Evolutionary conservation across 352 stramenopile species (phyloP).

Genomic region (Hyaloperonospora arabidopsidis): DNA sequence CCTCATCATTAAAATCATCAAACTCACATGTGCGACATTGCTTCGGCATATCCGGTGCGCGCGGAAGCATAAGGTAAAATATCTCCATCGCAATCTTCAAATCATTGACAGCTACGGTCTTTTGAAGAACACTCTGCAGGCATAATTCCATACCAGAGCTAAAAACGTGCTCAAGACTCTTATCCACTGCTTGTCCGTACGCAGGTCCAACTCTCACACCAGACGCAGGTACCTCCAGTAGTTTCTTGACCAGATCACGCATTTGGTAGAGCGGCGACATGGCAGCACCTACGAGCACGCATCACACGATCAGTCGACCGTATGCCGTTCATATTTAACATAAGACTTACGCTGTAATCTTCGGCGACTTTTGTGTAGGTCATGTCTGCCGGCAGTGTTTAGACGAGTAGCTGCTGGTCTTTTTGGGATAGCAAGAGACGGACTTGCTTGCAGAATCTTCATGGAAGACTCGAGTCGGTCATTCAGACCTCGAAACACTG

Average conservation of each 20-base stretch:
- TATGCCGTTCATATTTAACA: background rate
- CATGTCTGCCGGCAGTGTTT: slow-evolving; percentile 2
- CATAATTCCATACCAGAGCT: slow-evolving; percentile 38
- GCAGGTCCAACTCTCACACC: slow-evolving; percentile 4
- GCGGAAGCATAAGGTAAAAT: slow-evolving; percentile 37
- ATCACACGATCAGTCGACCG: slow-evolving; percentile 1
- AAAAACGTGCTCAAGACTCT: slow-evolving; percentile 37
- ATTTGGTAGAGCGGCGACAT: slow-evolving; percentile 39
- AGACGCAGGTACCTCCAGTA: slow-evolving; percentile 21
- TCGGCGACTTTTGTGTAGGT: slow-evolving; percentile 11
- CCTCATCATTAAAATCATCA: slow-evolving; percentile 37
- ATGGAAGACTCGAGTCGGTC: slow-evolving; percentile 27
- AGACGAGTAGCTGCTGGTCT: slow-evolving; percentile 1
- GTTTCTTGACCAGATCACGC: slow-evolving; percentile 33
- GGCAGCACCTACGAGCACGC: slow-evolving; percentile 21
- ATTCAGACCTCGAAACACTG: slow-evolving; percentile 47
- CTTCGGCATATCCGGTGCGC: slow-evolving; percentile 21
- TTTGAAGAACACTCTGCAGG: slow-evolving; percentile 32
- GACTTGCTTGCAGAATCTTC: slow-evolving; percentile 10
- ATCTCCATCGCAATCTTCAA: slow-evolving; percentile 52
- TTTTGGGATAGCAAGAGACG: background rate
- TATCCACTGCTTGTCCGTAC: slow-evolving; percentile 27
- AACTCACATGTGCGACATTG: slow-evolving; percentile 39
- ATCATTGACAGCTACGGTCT: slow-evolving; percentile 25
- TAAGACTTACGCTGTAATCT: slow-evolving; percentile 30